These are phyloP conservation scores for Capillidium heterosporum DNA, from an alignment of 371 early-diverging fungal genomes.

Conservation along the genomic window DNA sequence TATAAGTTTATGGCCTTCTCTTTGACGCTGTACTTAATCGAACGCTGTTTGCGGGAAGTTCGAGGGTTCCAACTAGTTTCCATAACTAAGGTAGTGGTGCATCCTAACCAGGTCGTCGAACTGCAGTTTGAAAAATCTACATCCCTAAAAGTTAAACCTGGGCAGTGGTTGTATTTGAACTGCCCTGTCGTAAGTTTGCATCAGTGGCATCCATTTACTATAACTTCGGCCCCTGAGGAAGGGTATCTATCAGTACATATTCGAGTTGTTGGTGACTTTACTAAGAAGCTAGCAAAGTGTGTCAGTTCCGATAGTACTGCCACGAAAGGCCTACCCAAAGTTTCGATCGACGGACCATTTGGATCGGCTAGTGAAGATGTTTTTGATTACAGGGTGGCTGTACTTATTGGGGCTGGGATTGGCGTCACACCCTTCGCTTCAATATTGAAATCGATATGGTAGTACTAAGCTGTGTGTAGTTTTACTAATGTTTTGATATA, in stretches of 20 bases:
- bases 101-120: constrained; percentile 42
- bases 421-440: constrained; percentile 38
- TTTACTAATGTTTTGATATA: constrained; percentile 21
- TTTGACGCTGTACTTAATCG: constrained; percentile 42
- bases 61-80: constrained; percentile 42
- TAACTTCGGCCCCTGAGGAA: constrained; percentile 69
- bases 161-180: constrained; percentile 45
- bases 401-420: constrained; percentile 68
- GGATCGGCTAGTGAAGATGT: constrained; percentile 75
- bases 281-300: constrained; percentile 38
- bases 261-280: constrained; percentile 66
- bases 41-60: constrained; percentile 51
- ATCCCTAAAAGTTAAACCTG: constrained; percentile 29
- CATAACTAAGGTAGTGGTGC: constrained; percentile 43
- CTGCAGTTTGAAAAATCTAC: constrained; percentile 44
- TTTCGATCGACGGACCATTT: constrained; percentile 76
- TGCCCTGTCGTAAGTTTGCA: constrained; percentile 37
- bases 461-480: constrained; percentile 15
- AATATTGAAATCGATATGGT: constrained; percentile 22
- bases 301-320: constrained; percentile 35
- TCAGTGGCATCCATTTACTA: constrained; percentile 80
- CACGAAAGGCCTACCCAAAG: constrained; percentile 19
- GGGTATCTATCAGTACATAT: constrained; percentile 59
- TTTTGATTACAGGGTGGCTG: constrained; percentile 58
- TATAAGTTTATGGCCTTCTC: constrained; percentile 65